Conservation (phyloP, 2,329 filamentous ascomycete species). For the Botrytis squamosa region DNA sequence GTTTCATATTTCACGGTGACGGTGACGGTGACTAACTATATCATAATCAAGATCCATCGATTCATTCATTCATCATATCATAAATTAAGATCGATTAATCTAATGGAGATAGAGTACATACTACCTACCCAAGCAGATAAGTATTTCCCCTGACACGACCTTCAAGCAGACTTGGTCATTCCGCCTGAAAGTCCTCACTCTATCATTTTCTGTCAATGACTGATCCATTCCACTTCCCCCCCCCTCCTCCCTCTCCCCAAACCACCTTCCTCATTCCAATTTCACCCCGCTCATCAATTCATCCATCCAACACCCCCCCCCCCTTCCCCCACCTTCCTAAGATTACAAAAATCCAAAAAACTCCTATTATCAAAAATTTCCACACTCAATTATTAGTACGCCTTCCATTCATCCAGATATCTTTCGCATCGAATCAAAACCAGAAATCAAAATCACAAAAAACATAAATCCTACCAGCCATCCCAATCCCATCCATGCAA, state of each 20-base stretch:
- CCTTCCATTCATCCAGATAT: slow-evolving; percentile 11
- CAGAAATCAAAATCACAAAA: slow-evolving; percentile 5
- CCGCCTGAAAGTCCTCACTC: neutral
- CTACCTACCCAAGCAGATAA: neutral
- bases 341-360: slow-evolving; percentile 10
- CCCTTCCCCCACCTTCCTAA: neutral
- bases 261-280: neutral
- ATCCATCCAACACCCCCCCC: neutral
- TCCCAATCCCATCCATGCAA: neutral
- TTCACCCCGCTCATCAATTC: neutral
- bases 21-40: neutral
- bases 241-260: neutral
- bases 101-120: neutral
- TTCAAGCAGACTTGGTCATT: neutral
- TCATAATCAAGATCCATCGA: neutral
- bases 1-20: no score
- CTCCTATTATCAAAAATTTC: neutral
- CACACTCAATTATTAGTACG: slow-evolving; percentile 7
- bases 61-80: neutral
- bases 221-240: neutral
- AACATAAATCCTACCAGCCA: slow-evolving; percentile 2
- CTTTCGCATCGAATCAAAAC: neutral
- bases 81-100: neutral
- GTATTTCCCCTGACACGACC: neutral
- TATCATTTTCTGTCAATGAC: neutral